A percentile compares a stretch with the other conserved stretches of the same genome.
phyloP scores from a whole-genome alignment of 352 stramenopile species.

The Globisporangium carolinianum region DNA sequence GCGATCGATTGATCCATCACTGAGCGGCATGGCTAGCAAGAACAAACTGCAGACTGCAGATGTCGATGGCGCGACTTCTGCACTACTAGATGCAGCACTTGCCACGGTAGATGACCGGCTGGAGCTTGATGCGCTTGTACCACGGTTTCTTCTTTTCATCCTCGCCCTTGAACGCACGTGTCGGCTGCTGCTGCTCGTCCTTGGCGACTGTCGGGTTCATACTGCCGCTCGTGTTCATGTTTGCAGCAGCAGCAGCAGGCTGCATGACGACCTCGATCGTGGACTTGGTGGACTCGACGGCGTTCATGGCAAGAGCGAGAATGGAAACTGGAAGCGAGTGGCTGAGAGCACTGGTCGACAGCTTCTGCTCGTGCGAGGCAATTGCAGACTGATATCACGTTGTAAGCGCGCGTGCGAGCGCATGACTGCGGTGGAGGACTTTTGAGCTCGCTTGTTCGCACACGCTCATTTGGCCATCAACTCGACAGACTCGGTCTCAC shows the following conservation, averaged over 20 bases:
- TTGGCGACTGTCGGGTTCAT: too few species aligned
- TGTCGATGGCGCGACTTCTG: not conserved
- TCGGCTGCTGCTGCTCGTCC: not conserved
- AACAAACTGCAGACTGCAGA: not conserved
- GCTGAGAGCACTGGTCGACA: too few species aligned
- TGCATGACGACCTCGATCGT: conserved; percentile 5
- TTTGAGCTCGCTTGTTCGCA: too few species aligned
- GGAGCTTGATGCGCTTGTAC: conserved; percentile 18
- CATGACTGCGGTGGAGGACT: not conserved
- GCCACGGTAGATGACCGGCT: conserved; percentile 14
- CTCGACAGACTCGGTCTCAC: too few species aligned
- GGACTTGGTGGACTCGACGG: not conserved
- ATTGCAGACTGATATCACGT: not conserved
- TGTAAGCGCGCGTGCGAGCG: not conserved
- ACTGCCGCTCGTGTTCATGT: too few species aligned
- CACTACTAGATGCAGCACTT: conserved; percentile 10
- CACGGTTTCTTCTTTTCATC: conserved; percentile 11
- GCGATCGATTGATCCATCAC: too few species aligned
- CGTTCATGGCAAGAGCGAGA: conserved; percentile 6
- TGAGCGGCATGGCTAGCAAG: too few species aligned
- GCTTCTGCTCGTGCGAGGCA: not conserved
- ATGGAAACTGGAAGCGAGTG: not conserved
- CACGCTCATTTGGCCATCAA: too few species aligned
- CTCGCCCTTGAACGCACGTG: not conserved
- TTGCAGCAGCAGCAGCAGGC: not conserved